Evolutionary conservation across 495 filamentous ascomycete genomes (phyloP), one percentile per base, ranked within the genome.

Genomic region (Eremomyces bilateralis): DNA sequence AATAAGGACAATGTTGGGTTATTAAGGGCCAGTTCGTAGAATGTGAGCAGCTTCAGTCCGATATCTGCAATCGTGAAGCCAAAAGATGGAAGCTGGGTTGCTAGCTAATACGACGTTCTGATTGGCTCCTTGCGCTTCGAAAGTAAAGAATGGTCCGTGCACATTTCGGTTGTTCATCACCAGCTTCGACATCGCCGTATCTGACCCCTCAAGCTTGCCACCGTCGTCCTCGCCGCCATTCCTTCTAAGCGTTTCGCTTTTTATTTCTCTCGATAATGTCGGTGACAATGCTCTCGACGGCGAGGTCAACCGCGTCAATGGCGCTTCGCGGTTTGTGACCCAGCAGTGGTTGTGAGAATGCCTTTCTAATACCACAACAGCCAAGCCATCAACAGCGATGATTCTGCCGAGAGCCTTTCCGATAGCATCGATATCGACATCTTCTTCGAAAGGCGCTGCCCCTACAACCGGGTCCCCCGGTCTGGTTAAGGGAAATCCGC

Each of bases 311-410:
- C 40, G 69, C 70, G 53, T 60, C 68, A 43, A 54, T 76, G 65
- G 73, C 72, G 41, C 58, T 80, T 51, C 67, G 75, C 69, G 71
- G 75, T 80, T 59, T 47, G 65, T 19, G 22, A 12, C 11, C 38
- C 34, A 39, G 42, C 44, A 42, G 47, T 35, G 31, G 27, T 34
- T 47, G 54, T 63, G 51, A 59, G 41, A 43, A 28, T 28, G 8
- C 24, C 8, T 31, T 32, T 6, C 25, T n/a, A n/a, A n/a, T n/a
- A n/a, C n/a, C n/a, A n/a, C 20, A 18, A 43, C 50, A 77, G 73
- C 66, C 38, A 71, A 68, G 52, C 74, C 74, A 42, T 56, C 64
- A 15, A 47, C 65, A 32, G 59, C 67, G 37, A 53, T 76, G 38
- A 46, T 67, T 31, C 69, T 74, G 40, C 57, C 67, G 50, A 69